Conservation (phyloP, 2,329 filamentous ascomycete species). For the Metarhizium album region DNA sequence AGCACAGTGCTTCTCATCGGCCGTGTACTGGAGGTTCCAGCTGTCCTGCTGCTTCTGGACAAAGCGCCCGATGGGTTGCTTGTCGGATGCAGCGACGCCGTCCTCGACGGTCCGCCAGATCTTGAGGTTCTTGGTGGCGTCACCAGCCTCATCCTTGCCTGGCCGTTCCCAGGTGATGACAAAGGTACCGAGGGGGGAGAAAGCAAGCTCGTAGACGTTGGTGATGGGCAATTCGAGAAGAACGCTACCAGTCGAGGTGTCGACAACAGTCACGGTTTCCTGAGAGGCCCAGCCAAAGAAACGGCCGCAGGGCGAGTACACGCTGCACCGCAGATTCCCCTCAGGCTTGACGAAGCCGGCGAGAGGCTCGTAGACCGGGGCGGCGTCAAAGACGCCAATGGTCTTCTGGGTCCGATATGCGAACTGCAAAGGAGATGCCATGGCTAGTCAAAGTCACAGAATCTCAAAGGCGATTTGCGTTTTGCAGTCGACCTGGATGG, state of each 20-base stretch:
- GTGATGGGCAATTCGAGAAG: constrained; percentile 65
- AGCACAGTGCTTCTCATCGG: constrained; percentile 87
- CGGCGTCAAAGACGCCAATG: constrained; percentile 87
- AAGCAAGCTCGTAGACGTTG: constrained; percentile 88
- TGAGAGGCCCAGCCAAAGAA: constrained; percentile 93
- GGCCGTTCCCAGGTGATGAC: constrained; percentile 95
- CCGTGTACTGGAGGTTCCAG: constrained; percentile 96
- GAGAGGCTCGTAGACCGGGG: constrained; percentile 75
- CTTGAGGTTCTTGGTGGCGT: constrained; percentile 93
- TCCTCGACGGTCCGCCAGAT: constrained; percentile 82
- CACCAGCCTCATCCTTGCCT: constrained; percentile 82
- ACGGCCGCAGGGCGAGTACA: constrained; percentile 89
- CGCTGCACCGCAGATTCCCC: constrained; percentile 88
- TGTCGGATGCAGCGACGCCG: constrained; percentile 47
- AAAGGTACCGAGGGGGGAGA: constrained; percentile 86
- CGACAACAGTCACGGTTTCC: constrained; percentile 76
- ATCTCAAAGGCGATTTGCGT: constrained; percentile 15
- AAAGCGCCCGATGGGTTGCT: constrained; percentile 73
- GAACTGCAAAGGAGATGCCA: constrained; percentile 90
- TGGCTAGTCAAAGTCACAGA: constrained; percentile 87
- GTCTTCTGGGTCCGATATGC: constrained; percentile 94
- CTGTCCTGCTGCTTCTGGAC: constrained; percentile 93
- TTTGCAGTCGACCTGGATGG: constrained; percentile 15
- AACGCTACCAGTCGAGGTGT: constrained; percentile 64
- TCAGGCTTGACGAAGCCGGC: constrained; percentile 78